Evolutionary conservation across 2,329 filamentous ascomycete species (phyloP).

Genomic region (Lasiodiplodia theobromae): DNA sequence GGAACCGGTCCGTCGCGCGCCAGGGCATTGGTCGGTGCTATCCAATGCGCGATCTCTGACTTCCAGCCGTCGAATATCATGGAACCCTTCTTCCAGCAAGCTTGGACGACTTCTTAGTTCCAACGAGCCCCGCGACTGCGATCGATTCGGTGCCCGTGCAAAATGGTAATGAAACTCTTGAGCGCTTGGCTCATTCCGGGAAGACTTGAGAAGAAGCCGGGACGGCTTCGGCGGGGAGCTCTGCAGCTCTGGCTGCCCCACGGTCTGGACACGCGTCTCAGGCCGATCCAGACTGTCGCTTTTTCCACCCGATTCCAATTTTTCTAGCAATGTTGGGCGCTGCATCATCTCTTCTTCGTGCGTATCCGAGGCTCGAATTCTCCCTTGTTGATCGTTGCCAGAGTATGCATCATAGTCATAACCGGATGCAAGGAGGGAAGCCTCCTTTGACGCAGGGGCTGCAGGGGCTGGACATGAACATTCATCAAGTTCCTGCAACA

Average conservation of each 20-base stretch:
- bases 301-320: slow-evolving; percentile 19
- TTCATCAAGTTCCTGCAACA: slow-evolving; percentile 24
- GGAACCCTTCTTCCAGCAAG: slow-evolving; percentile 1
- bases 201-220: neutral
- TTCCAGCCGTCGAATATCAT: slow-evolving; percentile 23
- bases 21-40: slow-evolving; percentile 12
- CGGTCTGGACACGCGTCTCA: slow-evolving; percentile 19
- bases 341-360: neutral
- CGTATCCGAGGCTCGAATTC: neutral
- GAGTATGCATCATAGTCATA: neutral
- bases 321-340: slow-evolving; percentile 8
- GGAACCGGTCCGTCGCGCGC: slow-evolving; percentile 10
- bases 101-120: neutral
- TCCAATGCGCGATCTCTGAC: slow-evolving; percentile 9
- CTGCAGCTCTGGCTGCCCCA: slow-evolving; percentile 14
- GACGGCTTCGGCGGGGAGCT: slow-evolving; percentile 14
- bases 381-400: neutral
- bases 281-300: slow-evolving; percentile 5
- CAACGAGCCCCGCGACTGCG: neutral
- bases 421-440: neutral
- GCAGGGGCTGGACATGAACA: slow-evolving; percentile 4
- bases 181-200: neutral
- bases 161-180: neutral
- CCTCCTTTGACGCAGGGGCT: neutral
- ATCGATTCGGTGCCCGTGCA: neutral